Conservation (phyloP, 2,329 filamentous ascomycete species). For the Fusarium xylarioides region DNA sequence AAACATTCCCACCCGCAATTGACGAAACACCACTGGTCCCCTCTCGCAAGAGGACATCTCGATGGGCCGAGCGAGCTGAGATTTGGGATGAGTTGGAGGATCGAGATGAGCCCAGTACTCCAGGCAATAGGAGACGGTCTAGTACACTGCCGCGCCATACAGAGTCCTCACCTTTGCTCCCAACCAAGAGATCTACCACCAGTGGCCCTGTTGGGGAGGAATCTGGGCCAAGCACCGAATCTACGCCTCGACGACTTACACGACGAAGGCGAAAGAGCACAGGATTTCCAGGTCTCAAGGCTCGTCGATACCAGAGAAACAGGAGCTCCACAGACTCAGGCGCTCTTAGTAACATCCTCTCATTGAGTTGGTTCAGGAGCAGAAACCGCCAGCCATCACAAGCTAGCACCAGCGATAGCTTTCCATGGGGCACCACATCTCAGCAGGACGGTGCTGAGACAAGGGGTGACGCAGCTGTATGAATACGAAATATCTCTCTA, state of each 20-base stretch:
- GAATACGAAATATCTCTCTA: conserved; percentile 29
- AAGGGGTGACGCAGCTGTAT: conserved; percentile 48
- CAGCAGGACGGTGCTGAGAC: conserved; percentile 32
- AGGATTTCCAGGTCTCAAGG: conserved; percentile 69
- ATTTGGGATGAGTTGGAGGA: conserved; percentile 93
- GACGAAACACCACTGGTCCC: conserved; percentile 52
- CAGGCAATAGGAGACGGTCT: conserved; percentile 55
- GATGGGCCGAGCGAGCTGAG: conserved; percentile 75
- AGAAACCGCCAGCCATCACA: conserved; percentile 36
- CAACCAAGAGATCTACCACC: conserved; percentile 46
- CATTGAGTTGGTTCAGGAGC: conserved; percentile 63
- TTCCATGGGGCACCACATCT: conserved; percentile 14
- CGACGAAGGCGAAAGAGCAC: conserved; percentile 66
- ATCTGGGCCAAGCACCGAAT: conserved; percentile 44
- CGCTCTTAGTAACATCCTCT: conserved; percentile 62
- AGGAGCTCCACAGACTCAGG: conserved; percentile 57
- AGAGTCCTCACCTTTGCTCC: conserved; percentile 54
- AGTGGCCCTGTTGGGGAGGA: conserved; percentile 42
- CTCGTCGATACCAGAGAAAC: conserved; percentile 55
- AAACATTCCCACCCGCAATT: conserved; percentile 58
- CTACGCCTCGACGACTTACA: conserved; percentile 44
- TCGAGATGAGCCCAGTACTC: conserved; percentile 60
- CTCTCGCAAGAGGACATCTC: conserved; percentile 58
- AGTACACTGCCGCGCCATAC: conserved; percentile 57
- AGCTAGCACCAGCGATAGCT: conserved; percentile 34